Evolutionary conservation across 305 asterid species (phyloP), one percentile per base, ranked within the genome.

Genomic region (Nicotiana rustica): DNA sequence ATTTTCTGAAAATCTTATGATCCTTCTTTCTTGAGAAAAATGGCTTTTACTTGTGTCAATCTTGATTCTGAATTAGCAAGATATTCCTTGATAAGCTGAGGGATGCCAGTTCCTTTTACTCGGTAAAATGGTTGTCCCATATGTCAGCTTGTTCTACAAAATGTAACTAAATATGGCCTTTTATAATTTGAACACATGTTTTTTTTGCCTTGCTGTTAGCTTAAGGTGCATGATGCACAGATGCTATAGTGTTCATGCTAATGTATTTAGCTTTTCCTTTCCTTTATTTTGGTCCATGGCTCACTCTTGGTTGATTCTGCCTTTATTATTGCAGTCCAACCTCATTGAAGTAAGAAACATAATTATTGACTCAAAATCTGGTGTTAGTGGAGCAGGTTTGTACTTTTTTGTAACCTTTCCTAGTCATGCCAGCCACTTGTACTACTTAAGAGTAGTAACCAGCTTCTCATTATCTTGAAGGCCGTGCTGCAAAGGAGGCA

Each of bases 381-480:
- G 98, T 81, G 99, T 93, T 61, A 95, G 98, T 84, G 99, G 99
- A 88, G 99, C 99, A 86, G 99, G 99, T 96, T 82, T 85, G 91
- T 64, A 67, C 57, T n/a, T 85, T 79, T 73, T 25, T 70, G 31
- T 55, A 59, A 33, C 55, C 52, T 84, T 76, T 70, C 65, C 76
- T 87, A 9, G 21, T 60, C 41, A 55, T 81, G 47, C 21, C 79
- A 73, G 15, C 18, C 25, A 35, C 12, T 38, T 25, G 21, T 81
- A n/a, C 78, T 67, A 71, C 64, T 77, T 78, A 4, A 41, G 62
- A 69, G 69, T 73, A 21, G 83, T 61, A 47, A 73, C 35, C 19
- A 55, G 73, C 79, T 88, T 83, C 77, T 81, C 77, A 61, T 71
- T 68, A 49, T 81, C 36, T 56, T 82, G 68, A 85, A 95, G 99